These are phyloP conservation scores for Cyanidioschyzon merolae DNA, from an alignment of 23 red algal genomes.

Conservation along the genomic window DNA sequence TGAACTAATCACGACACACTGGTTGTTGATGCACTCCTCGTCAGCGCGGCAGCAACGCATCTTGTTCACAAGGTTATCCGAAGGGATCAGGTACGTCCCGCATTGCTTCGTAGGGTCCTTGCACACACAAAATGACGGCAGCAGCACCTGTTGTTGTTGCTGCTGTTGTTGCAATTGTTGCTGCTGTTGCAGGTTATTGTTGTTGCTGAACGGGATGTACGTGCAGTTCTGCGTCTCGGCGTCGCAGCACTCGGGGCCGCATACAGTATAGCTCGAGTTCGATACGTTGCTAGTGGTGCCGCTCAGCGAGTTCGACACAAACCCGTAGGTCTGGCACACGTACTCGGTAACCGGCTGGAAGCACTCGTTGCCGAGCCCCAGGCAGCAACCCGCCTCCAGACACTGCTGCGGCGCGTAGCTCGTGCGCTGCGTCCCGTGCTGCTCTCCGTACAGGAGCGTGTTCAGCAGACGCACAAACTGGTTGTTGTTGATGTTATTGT, in stretches of 20 bases:
- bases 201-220: background rate
- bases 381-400: slow-evolving; percentile 17
- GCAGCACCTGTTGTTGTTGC: background rate
- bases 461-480: background rate
- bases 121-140: slow-evolving; percentile 3
- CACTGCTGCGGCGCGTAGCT: background rate
- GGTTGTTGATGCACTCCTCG: slow-evolving; percentile 8
- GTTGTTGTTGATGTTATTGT: background rate
- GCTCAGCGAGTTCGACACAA: background rate
- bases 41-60: background rate
- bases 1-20: background rate
- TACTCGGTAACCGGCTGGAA: slow-evolving; percentile 1
- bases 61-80: slow-evolving; percentile 20
- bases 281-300: background rate
- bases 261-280: background rate
- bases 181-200: background rate
- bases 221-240: slow-evolving; percentile 17
- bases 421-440: background rate
- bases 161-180: background rate
- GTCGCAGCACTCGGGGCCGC: slow-evolving; percentile 17
- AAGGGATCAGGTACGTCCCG: slow-evolving; percentile 15
- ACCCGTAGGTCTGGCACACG: background rate
- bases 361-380: slow-evolving; percentile 5
- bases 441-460: background rate
- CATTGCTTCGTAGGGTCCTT: slow-evolving; percentile 16